phyloP scores from a whole-genome alignment of 495 filamentous ascomycete species.

The Aspergillus haitiensis region DNA sequence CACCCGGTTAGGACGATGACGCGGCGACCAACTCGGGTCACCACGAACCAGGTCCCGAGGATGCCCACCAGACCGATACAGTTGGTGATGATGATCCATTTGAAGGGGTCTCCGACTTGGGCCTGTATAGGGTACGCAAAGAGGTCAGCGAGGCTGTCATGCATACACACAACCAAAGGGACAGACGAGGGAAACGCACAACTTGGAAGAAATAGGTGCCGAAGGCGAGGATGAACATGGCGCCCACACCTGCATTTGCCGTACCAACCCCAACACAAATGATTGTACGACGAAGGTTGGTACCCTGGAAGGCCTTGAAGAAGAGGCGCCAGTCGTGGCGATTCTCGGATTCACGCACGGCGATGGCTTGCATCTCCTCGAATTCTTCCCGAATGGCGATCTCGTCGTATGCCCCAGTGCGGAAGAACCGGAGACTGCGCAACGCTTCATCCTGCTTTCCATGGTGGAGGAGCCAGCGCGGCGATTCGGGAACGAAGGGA shows the following conservation, averaged over 20 bases:
- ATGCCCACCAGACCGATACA: conserved; percentile 53
- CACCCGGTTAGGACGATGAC: conserved; percentile 39
- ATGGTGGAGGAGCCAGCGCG: not conserved
- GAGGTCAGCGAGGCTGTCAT: not conserved
- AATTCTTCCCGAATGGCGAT: conserved; percentile 1
- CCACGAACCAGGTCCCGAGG: conserved; percentile 49
- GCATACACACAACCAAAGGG: not conserved
- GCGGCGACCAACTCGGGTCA: conserved; percentile 54
- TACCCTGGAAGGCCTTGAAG: conserved; percentile 37
- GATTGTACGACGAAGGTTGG: conserved; percentile 49
- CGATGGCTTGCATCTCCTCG: conserved; percentile 2
- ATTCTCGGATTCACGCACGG: not conserved
- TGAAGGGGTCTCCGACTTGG: conserved; percentile 37
- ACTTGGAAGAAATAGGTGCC: conserved; percentile 54
- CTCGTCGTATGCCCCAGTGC: conserved; percentile 5
- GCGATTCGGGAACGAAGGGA: not conserved
- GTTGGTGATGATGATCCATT: conserved; percentile 53
- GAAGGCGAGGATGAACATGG: conserved; percentile 5
- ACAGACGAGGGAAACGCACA: not conserved
- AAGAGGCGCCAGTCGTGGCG: not conserved
- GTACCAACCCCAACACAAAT: conserved; percentile 50
- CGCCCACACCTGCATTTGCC: conserved; percentile 46
- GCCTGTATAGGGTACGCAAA: not conserved
- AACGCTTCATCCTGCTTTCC: not conserved
- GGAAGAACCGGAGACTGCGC: conserved; percentile 4